These are phyloP conservation scores for Dothistroma septosporum DNA, from an alignment of 2,329 filamentous ascomycete genomes.

Conservation along the genomic window DNA sequence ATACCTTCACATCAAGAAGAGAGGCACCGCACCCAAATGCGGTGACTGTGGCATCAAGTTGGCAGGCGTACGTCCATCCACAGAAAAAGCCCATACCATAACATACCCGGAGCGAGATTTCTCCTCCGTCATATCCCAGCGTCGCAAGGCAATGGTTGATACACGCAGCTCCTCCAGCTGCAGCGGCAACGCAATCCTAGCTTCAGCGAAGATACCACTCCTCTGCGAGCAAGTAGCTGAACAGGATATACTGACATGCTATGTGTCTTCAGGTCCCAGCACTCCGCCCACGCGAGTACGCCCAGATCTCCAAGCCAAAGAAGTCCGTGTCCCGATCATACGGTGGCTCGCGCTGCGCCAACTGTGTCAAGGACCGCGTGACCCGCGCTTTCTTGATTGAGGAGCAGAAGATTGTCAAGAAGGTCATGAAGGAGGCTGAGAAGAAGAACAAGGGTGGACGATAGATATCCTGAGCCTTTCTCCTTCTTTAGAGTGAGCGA, in stretches of 20 bases:
- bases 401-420: slow-evolving; percentile 99
- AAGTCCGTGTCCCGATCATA: slow-evolving; percentile 99
- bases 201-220: slow-evolving; percentile 1
- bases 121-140: background rate
- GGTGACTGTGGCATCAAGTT: slow-evolving; percentile 98
- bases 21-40: slow-evolving; percentile 95
- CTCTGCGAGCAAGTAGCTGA: slow-evolving; percentile 2
- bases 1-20: slow-evolving; percentile 99
- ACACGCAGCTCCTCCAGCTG: background rate
- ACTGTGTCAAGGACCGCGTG: slow-evolving; percentile 97
- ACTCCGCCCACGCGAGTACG: slow-evolving; percentile 96
- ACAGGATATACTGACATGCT: slow-evolving; percentile 17
- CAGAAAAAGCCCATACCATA: background rate
- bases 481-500: background rate
- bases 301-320: slow-evolving; percentile 94
- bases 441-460: slow-evolving; percentile 53
- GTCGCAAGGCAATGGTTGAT: background rate
- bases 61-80: slow-evolving; percentile 74
- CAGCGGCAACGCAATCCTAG: slow-evolving; percentile 5
- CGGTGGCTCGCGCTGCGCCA: slow-evolving; percentile 95
- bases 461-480: slow-evolving; percentile 18
- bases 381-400: slow-evolving; percentile 98
- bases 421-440: slow-evolving; percentile 98
- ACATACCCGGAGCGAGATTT: background rate
- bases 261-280: slow-evolving; percentile 68